Evolutionary conservation across 441 rosid species (phyloP).

Genomic region (Croton setiger): DNA sequence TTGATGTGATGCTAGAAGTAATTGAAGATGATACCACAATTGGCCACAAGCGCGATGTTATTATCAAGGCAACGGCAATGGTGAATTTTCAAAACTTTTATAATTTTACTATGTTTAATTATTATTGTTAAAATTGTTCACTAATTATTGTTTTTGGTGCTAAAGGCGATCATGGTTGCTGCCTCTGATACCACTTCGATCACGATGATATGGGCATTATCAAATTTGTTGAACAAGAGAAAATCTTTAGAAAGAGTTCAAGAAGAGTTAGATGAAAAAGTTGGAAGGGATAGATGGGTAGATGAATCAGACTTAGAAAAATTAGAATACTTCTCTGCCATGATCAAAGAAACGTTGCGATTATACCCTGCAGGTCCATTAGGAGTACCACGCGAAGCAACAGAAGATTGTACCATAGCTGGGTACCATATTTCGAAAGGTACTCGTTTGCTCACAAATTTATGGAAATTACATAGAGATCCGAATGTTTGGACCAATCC

Average conservation of each 20-base stretch:
- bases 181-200: conserved; percentile 48
- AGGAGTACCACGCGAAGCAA: conserved; percentile 40
- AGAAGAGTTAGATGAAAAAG: conserved; percentile 47
- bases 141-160: neutral
- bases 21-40: conserved; percentile 7
- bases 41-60: conserved; percentile 4
- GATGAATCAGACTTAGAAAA: conserved; percentile 42
- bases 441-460: conserved; percentile 42
- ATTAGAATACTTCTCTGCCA: conserved; percentile 42
- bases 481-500: conserved; percentile 38
- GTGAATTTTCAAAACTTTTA: neutral
- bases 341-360: conserved; percentile 48
- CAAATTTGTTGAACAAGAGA: conserved; percentile 34
- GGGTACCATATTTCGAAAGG: conserved; percentile 41
- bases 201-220: conserved; percentile 37
- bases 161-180: conserved; percentile 41
- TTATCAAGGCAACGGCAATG: conserved; percentile 16
- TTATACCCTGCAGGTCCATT: conserved; percentile 50
- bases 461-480: conserved; percentile 50
- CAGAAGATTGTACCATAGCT: conserved; percentile 39
- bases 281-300: conserved; percentile 41
- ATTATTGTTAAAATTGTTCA: no score
- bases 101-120: no score
- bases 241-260: conserved; percentile 34
- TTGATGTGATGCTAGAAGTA: conserved; percentile 22